These are phyloP conservation scores for Ophiostoma pallidulum DNA, from an alignment of 2,329 filamentous ascomycete species.

Conservation along the genomic window DNA sequence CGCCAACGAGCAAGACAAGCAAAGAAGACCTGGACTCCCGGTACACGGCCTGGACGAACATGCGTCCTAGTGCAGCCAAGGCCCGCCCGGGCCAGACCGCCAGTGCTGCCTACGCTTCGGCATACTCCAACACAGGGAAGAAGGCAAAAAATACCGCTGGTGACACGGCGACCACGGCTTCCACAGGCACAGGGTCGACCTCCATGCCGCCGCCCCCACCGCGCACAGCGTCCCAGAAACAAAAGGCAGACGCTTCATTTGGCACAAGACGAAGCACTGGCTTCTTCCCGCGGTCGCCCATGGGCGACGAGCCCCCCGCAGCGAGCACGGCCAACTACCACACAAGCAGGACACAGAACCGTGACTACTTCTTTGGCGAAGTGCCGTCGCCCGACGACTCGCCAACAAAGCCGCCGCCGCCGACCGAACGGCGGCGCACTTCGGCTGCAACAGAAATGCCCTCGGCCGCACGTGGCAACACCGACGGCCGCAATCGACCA, in stretches of 20 bases:
- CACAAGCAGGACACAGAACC: constrained; percentile 23
- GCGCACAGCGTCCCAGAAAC: constrained; percentile 42
- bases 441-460: constrained; percentile 38
- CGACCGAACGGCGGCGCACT: constrained; percentile 23
- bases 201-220: constrained; percentile 29
- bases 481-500: neutral
- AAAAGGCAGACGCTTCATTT: constrained; percentile 47
- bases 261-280: constrained; percentile 37
- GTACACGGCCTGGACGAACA: constrained; percentile 29
- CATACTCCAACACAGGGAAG: constrained; percentile 2
- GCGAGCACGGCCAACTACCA: constrained; percentile 41
- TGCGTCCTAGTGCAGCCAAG: constrained; percentile 19
- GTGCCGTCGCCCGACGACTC: neutral
- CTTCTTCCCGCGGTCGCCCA: constrained; percentile 40
- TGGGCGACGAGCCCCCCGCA: constrained; percentile 44
- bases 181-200: neutral
- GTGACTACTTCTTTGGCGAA: neutral
- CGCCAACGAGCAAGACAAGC: constrained; percentile 13
- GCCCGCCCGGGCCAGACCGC: constrained; percentile 17
- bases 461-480: constrained; percentile 31
- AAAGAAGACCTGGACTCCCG: constrained; percentile 17
- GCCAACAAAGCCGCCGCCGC: constrained; percentile 16
- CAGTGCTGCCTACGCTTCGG: constrained; percentile 14
- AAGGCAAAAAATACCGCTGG: too few relatives aligned
- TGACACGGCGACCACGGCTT: constrained; percentile 20